These are phyloP conservation scores for Paecilomyces variotii DNA, from an alignment of 2,329 filamentous ascomycete species.

Conservation along the genomic window DNA sequence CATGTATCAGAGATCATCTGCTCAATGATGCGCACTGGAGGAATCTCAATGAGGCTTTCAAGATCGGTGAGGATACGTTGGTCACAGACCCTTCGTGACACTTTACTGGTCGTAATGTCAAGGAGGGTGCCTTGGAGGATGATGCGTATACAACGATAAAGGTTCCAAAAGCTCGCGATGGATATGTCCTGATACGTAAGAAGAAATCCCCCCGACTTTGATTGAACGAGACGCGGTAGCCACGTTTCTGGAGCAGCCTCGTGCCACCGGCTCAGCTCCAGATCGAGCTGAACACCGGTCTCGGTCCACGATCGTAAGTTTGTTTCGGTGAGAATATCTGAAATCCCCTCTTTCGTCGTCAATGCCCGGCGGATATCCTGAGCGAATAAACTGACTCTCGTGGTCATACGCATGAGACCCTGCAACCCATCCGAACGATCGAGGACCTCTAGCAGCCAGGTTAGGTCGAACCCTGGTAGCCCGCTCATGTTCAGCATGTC, in stretches of 20 bases:
- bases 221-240: slow-evolving; percentile 25
- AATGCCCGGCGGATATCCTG: slow-evolving; percentile 7
- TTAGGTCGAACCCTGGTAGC: slow-evolving; percentile 19
- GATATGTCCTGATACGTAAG: slow-evolving; percentile 25
- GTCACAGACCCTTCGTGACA: slow-evolving; percentile 6
- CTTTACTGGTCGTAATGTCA: slow-evolving; percentile 14
- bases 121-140: slow-evolving; percentile 23
- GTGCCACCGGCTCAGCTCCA: slow-evolving; percentile 23
- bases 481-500: slow-evolving; percentile 27
- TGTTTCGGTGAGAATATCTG: not conserved
- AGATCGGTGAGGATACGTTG: slow-evolving; percentile 3
- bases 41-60: slow-evolving; percentile 1
- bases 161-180: slow-evolving; percentile 25
- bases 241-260: slow-evolving; percentile 22
- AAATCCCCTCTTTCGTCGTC: not conserved
- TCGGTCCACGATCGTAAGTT: slow-evolving; percentile 18
- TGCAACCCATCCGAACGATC: slow-evolving; percentile 22
- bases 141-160: slow-evolving; percentile 27
- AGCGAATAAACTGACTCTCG: slow-evolving; percentile 23
- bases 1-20: slow-evolving; percentile 29
- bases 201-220: slow-evolving; percentile 18
- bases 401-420: slow-evolving; percentile 21
- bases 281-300: slow-evolving; percentile 15
- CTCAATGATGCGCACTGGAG: slow-evolving; percentile 15
- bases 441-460: slow-evolving; percentile 20